Conservation (phyloP, 345 rosid species). For the Cardiospermum halicacabum region DNA sequence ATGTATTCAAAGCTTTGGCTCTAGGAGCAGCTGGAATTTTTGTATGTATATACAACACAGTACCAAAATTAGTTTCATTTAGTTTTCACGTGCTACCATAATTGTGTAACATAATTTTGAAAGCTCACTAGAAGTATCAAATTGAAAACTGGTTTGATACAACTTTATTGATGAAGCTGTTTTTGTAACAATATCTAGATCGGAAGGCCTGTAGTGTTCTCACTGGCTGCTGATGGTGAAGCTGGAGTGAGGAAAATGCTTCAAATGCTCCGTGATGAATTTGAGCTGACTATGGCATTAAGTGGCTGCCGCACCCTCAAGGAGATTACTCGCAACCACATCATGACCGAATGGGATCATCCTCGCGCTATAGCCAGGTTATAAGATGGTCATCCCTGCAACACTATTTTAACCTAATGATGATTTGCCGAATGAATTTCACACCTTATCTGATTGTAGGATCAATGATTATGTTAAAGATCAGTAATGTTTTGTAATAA, state of each 20-base stretch:
- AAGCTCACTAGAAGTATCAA: neutral
- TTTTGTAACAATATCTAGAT: slow-evolving; percentile 37
- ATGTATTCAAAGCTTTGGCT: slow-evolving; percentile 97
- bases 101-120: neutral
- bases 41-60: slow-evolving; percentile 40
- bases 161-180: neutral
- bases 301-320: slow-evolving; percentile 79
- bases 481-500: neutral
- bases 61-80: neutral
- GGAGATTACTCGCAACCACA: slow-evolving; percentile 77
- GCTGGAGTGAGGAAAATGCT: slow-evolving; percentile 67
- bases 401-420: neutral
- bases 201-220: slow-evolving; percentile 83
- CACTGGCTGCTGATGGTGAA: slow-evolving; percentile 82
- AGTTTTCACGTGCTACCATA: neutral
- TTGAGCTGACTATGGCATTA: slow-evolving; percentile 89
- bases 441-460: neutral
- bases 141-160: neutral
- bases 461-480: neutral
- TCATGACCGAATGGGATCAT: slow-evolving; percentile 62
- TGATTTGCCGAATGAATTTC: neutral
- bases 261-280: slow-evolving; percentile 73
- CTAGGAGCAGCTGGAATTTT: slow-evolving; percentile 93
- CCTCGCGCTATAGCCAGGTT: slow-evolving; percentile 46
- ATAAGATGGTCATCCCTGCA: slow-evolving; percentile 11